Conservation (phyloP, 2,329 filamentous ascomycete genomes). For the Penicillium sp. region DNA sequence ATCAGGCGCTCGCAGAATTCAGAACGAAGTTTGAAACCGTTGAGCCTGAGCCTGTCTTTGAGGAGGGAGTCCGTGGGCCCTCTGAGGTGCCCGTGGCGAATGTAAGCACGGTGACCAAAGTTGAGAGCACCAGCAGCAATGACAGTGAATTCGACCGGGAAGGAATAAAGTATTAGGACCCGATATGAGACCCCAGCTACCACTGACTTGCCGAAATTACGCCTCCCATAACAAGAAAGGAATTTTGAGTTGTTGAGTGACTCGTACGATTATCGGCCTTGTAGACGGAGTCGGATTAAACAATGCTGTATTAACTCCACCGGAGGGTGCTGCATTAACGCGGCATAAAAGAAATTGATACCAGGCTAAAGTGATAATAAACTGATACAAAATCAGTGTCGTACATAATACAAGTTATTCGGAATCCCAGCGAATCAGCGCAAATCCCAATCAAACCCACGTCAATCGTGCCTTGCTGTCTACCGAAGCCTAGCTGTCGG, state of each 20-base stretch:
- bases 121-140: conserved; percentile 43
- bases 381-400: neutral
- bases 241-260: neutral
- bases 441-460: conserved; percentile 1
- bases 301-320: neutral
- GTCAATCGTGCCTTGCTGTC: conserved; percentile 6
- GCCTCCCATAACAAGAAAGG: neutral
- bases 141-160: conserved; percentile 21
- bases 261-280: neutral
- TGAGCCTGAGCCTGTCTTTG: conserved; percentile 86
- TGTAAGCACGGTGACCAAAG: conserved; percentile 19
- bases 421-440: neutral
- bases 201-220: neutral
- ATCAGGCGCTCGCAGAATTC: conserved; percentile 68
- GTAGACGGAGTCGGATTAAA: neutral
- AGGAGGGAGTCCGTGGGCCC: conserved; percentile 75
- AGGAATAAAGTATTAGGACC: conserved; percentile 7
- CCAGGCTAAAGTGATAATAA: too few species aligned
- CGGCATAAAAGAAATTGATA: too few species aligned
- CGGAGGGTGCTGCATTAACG: neutral
- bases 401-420: conserved; percentile 3
- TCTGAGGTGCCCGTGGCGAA: conserved; percentile 42
- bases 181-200: neutral
- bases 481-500: neutral
- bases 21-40: conserved; percentile 96